Conservation (phyloP, 2,329 filamentous ascomycete genomes). For the Pseudogymnoascus sp. region DNA sequence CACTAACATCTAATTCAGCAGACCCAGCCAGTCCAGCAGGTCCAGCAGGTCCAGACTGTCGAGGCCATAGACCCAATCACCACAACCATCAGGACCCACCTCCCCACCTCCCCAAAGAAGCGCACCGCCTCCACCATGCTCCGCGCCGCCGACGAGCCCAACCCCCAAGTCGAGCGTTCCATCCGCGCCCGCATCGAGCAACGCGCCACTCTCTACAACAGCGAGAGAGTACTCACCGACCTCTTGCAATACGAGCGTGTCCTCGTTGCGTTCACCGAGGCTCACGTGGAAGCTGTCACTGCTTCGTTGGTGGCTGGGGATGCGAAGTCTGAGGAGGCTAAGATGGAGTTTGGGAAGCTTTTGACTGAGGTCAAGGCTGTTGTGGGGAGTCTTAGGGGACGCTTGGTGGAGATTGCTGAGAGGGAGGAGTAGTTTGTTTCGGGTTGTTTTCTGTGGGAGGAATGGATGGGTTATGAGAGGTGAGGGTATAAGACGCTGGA, state of each 20-base stretch:
- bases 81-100: neutral
- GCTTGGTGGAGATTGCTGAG: neutral
- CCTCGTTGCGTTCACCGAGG: neutral
- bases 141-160: neutral
- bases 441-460: neutral
- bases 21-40: too few relatives aligned
- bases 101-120: neutral
- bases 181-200: neutral
- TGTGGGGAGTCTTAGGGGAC: neutral
- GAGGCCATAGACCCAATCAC: neutral
- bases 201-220: neutral
- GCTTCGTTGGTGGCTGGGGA: neutral
- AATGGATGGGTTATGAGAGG: neutral
- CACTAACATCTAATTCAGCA: neutral
- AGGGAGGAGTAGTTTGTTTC: neutral
- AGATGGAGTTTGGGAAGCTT: neutral
- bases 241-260: neutral
- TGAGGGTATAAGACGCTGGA: neutral
- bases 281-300: neutral
- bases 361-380: neutral
- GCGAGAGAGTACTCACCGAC: neutral
- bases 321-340: neutral
- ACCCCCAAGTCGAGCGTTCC: neutral
- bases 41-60: neutral
- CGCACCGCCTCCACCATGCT: neutral